phyloP scores from a whole-genome alignment of 306 rosid species.

The Citrullus mucosospermus region DNA sequence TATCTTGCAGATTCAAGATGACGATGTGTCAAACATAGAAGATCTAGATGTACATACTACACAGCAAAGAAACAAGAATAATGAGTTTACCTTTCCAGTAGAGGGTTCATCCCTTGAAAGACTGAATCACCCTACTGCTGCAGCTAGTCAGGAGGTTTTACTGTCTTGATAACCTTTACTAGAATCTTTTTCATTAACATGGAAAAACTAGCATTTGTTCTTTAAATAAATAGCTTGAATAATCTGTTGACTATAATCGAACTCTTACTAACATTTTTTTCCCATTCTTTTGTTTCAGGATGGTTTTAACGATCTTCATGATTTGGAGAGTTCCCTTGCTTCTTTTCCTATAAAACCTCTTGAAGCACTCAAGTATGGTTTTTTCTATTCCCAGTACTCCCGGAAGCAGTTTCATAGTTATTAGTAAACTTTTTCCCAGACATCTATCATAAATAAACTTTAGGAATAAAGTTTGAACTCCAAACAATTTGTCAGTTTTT shows the following conservation, averaged over 20 bases:
- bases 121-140: slow-evolving; percentile 36
- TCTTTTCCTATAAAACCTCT: slow-evolving; percentile 52
- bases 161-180: slow-evolving; percentile 10
- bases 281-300: slow-evolving; percentile 45
- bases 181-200: background rate
- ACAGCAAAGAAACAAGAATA: slow-evolving; percentile 18
- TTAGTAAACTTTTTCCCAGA: background rate
- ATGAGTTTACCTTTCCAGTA: slow-evolving; percentile 27
- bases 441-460: background rate
- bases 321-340: slow-evolving; percentile 76
- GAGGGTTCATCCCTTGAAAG: slow-evolving; percentile 27
- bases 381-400: background rate
- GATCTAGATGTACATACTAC: slow-evolving; percentile 33
- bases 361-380: slow-evolving; percentile 13
- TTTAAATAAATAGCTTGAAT: background rate
- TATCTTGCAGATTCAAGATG: slow-evolving; percentile 74
- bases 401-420: background rate
- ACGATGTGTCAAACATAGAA: slow-evolving; percentile 37
- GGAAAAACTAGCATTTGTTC: background rate
- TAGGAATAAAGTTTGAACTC: background rate
- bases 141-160: slow-evolving; percentile 47
- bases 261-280: background rate
- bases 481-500: background rate
- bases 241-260: background rate
- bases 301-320: slow-evolving; percentile 50